Evolutionary conservation across 768 basidiomycete species (phyloP).

Genomic region (Crassisporium funariophilum): DNA sequence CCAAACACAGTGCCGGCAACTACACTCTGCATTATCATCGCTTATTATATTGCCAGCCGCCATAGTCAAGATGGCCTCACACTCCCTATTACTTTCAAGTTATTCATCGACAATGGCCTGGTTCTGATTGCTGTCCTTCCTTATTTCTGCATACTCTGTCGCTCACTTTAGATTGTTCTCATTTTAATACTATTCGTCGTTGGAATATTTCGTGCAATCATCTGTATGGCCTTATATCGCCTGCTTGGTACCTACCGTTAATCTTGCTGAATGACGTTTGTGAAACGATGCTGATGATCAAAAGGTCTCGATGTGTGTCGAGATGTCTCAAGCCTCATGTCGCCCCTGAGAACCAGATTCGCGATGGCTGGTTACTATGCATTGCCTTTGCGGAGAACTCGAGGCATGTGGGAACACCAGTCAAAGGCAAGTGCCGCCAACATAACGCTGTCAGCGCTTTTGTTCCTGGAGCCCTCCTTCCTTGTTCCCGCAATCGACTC

Average conservation of each 20-base stretch:
- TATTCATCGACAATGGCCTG: slow-evolving; percentile 6
- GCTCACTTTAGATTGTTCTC: slow-evolving; percentile 15
- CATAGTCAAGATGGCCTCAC: slow-evolving; percentile 25
- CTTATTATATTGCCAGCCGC: slow-evolving; percentile 18
- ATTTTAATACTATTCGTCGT: slow-evolving; percentile 16
- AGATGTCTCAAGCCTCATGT: background rate
- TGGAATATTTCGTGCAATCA: slow-evolving; percentile 14
- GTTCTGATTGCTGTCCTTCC: slow-evolving; percentile 7
- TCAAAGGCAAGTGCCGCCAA: too few relatives aligned
- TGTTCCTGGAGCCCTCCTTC: background rate
- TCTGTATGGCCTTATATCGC: slow-evolving; percentile 24
- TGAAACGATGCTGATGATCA: background rate
- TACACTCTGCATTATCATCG: slow-evolving; percentile 19
- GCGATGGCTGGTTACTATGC: background rate
- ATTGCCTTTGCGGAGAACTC: background rate
- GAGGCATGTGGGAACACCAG: background rate
- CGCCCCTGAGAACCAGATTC: background rate
- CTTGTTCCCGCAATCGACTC: background rate
- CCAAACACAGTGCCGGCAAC: too few relatives aligned
- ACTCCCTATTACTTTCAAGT: slow-evolving; percentile 21
- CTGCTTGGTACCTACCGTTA: slow-evolving; percentile 12
- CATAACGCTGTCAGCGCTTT: too few relatives aligned
- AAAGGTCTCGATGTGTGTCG: background rate
- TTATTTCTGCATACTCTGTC: slow-evolving; percentile 19
- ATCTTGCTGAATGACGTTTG: slow-evolving; percentile 16